A percentile compares a stretch with the other conserved stretches of the same genome.
Evolutionary conservation across 2,329 filamentous ascomycete species (phyloP).

Genomic region (Botryotinia calthae): DNA sequence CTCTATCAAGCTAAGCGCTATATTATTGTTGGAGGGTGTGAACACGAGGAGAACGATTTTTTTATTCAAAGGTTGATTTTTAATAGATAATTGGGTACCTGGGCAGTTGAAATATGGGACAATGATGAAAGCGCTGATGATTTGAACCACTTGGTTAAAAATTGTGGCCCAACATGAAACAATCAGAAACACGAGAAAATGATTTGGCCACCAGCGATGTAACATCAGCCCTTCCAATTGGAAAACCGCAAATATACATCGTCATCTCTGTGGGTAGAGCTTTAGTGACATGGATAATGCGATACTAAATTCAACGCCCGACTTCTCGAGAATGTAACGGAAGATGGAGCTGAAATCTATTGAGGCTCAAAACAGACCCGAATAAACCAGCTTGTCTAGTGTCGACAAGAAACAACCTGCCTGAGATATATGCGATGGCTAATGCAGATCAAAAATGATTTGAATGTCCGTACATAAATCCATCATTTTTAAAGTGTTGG

Average conservation of each 20-base stretch:
- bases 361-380: not conserved
- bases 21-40: not conserved
- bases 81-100: not conserved
- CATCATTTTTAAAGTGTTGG: not conserved
- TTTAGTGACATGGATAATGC: not conserved
- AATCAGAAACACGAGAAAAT: not conserved
- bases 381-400: not conserved
- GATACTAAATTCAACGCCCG: not conserved
- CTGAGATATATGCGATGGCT: not conserved
- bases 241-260: not conserved
- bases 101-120: not conserved
- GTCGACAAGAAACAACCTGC: too few species aligned
- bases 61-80: too few species aligned
- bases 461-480: not conserved
- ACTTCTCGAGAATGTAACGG: not conserved
- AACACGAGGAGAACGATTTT: not conserved
- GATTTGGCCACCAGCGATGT: not conserved
- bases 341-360: not conserved
- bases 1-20: not conserved
- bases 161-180: not conserved
- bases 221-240: not conserved
- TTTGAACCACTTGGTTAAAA: not conserved
- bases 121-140: not conserved
- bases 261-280: not conserved
- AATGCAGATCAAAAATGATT: not conserved